Conservation (phyloP, 1,139 yeast genomes). For the Meyerozyma elateridarum region DNA sequence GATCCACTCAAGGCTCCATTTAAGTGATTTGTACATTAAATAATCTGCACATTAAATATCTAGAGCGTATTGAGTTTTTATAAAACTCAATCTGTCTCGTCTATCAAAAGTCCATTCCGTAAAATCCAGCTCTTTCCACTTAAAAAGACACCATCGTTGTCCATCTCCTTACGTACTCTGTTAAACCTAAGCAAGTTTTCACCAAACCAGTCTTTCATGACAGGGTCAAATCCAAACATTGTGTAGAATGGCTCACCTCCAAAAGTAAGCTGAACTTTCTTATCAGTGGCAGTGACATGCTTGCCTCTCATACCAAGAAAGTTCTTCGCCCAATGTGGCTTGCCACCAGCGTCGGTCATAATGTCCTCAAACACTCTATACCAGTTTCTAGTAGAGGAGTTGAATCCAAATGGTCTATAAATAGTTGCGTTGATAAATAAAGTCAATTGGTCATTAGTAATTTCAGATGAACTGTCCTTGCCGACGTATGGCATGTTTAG, state of each 20-base stretch:
- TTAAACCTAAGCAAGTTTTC: slow-evolving; percentile 59
- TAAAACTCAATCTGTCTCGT: slow-evolving; percentile 10
- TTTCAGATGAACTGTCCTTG: slow-evolving; percentile 33
- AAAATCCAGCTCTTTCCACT: slow-evolving; percentile 75
- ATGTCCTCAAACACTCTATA: slow-evolving; percentile 76
- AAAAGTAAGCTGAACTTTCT: slow-evolving; percentile 31
- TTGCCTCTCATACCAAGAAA: slow-evolving; percentile 60
- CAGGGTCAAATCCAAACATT: slow-evolving; percentile 75
- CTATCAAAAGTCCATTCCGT: slow-evolving; percentile 65
- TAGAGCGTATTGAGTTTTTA: no score
- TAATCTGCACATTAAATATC: background rate
- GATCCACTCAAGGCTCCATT: slow-evolving; percentile 83
- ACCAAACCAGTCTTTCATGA: slow-evolving; percentile 78
- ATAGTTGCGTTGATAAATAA: slow-evolving; percentile 89
- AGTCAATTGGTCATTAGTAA: slow-evolving; percentile 77
- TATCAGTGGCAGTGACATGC: slow-evolving; percentile 34
- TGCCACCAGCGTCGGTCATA: slow-evolving; percentile 75
- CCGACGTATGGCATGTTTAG: slow-evolving; percentile 43
- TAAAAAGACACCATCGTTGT: slow-evolving; percentile 78
- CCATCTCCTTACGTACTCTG: slow-evolving; percentile 57
- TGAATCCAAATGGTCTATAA: slow-evolving; percentile 83
- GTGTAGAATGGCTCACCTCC: slow-evolving; percentile 57
- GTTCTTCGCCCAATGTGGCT: slow-evolving; percentile 99
- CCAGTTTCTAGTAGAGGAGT: slow-evolving; percentile 78
- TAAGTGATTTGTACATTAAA: slow-evolving; percentile 24